Base-by-base conservation (phyloP, 441 rosid genomes). In the Gossypium armourianum region DNA sequence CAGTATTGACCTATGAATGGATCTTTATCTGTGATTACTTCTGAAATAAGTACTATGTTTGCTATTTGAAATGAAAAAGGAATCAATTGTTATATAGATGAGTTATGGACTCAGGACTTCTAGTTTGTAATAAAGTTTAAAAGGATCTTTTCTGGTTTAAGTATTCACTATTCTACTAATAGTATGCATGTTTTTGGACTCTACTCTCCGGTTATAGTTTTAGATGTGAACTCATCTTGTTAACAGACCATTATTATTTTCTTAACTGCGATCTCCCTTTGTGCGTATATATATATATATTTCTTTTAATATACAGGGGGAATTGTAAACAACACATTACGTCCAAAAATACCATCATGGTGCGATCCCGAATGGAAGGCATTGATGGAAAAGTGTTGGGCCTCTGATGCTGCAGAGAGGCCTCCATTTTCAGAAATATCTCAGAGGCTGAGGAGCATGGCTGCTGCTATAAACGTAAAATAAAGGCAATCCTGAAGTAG, bases 321-420 rank as follows among this genome's bases (percentile, higher is more conserved):
- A 55, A 92, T 94, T 77, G 99, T 94, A 76, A 94, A 89, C 79
- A 88, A 92, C 74, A 72, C 97, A 6, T 75, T 94, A 80, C 97
- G 99, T 19, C 99, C 97, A 10, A 83, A 88, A 78, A 88, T 88
- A 72, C 99, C 99, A 16, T 81, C 88, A 45, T 94, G 99, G 99
- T 94, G 99, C 72, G 99, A 94, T 83, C 99, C 99, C 29, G 97
- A 92, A 62, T 94, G 99, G 99, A 94, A 88, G 71, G 81, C 87
- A 62, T 78, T 94, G 80, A 92, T 94, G 99, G 94, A 85, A 82
- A 84, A 89, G 72, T 82, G 96, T 73, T 93, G 98, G 98, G 84
- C 92, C 40, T 81, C 90, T 50, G 98, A 90, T 77, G 96, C 92
- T 5, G 77, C 86, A 20, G 96, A 80, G 73, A 90, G 97, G 74